A percentile compares a stretch with the other conserved stretches of the same genome.
These are phyloP conservation scores for Russula olivacea DNA, from an alignment of 768 basidiomycete species.

Conservation along the genomic window DNA sequence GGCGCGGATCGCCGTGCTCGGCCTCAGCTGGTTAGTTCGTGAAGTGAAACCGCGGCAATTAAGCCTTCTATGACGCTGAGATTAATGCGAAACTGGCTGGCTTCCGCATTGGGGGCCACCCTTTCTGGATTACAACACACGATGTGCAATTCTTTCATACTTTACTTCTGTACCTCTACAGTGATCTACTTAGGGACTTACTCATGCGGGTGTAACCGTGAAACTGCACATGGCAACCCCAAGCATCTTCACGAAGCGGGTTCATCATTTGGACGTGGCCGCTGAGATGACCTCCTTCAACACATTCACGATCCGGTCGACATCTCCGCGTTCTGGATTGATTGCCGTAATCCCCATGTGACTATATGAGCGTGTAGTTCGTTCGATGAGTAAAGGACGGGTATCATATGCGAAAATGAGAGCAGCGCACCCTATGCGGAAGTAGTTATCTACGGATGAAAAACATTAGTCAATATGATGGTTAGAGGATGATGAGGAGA, in stretches of 20 bases:
- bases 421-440: conserved; percentile 69
- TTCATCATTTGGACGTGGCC: conserved; percentile 25
- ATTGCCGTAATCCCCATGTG: conserved; percentile 92
- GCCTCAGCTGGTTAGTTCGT: neutral
- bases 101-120: too few relatives aligned
- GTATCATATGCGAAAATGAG: conserved; percentile 1
- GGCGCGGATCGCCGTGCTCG: neutral
- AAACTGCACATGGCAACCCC: neutral
- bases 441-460: conserved; percentile 61
- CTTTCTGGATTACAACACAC: neutral
- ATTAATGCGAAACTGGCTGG: neutral
- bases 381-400: neutral
- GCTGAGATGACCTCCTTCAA: conserved; percentile 54
- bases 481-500: neutral
- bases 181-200: neutral
- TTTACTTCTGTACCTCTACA: neutral
- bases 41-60: neutral
- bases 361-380: conserved; percentile 32
- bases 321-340: conserved; percentile 61
- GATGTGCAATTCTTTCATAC: neutral
- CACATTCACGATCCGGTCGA: conserved; percentile 63
- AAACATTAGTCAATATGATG: conserved; percentile 17
- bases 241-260: neutral
- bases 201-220: neutral
- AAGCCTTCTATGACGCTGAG: neutral